These are phyloP conservation scores for Apodospora peruviana DNA, from an alignment of 495 filamentous ascomycete genomes.

Conservation along the genomic window DNA sequence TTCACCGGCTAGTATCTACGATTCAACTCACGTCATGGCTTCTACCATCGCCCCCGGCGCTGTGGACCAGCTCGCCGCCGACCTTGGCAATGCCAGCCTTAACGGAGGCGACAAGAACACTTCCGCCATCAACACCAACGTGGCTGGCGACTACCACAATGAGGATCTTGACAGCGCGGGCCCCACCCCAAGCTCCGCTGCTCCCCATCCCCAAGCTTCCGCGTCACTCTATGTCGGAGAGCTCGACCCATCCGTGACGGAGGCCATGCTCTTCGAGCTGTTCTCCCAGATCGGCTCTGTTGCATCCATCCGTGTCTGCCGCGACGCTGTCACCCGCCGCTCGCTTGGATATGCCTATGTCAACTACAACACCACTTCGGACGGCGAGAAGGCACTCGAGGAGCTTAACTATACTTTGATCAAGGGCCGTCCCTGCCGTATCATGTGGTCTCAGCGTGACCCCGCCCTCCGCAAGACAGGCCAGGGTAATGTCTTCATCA, in stretches of 20 bases:
- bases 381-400: constrained; percentile 97
- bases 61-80: constrained; percentile 65
- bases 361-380: constrained; percentile 96
- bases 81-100: constrained; percentile 54
- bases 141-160: constrained; percentile 43
- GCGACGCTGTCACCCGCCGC: constrained; percentile 96
- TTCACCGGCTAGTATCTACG: not conserved
- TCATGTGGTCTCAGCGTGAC: constrained; percentile 99
- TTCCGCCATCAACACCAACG: constrained; percentile 62
- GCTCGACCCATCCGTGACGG: constrained; percentile 93
- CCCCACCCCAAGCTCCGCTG: constrained; percentile 66
- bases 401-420: constrained; percentile 99
- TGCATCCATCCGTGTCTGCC: constrained; percentile 98
- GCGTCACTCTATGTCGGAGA: constrained; percentile 99
- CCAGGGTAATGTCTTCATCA: constrained; percentile 99
- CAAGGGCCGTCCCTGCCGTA: constrained; percentile 97
- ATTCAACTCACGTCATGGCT: constrained; percentile 49
- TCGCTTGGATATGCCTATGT: constrained; percentile 99
- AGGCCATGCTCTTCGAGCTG: constrained; percentile 99
- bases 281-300: constrained; percentile 99
- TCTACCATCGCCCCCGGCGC: constrained; percentile 54
- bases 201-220: constrained; percentile 74
- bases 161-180: constrained; percentile 54
- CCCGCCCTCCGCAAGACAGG: constrained; percentile 98
- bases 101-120: constrained; percentile 58